Evolutionary conservation across 2,329 filamentous ascomycete genomes (phyloP).

Genomic region (Chrysosporium keratinophilum): DNA sequence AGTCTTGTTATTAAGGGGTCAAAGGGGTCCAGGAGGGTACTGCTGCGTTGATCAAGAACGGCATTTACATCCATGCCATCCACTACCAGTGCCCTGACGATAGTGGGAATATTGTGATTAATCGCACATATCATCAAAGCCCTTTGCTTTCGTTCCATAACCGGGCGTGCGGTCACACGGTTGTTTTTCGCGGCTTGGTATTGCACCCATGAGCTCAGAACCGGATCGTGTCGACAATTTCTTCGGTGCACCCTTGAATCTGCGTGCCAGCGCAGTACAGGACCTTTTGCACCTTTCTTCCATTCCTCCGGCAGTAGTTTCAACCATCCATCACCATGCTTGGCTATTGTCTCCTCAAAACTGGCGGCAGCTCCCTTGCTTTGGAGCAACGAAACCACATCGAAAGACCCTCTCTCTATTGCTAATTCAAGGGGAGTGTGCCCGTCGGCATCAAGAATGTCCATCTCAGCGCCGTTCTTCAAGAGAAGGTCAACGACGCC

Average conservation of each 20-base stretch:
- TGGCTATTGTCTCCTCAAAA: neutral
- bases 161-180: neutral
- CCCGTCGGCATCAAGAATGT: slow-evolving; percentile 3
- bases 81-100: neutral
- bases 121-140: neutral
- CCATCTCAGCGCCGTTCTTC: slow-evolving; percentile 9
- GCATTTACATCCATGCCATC: slow-evolving; percentile 4
- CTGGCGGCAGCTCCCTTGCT: slow-evolving; percentile 5
- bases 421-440: slow-evolving; percentile 10
- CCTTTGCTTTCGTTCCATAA: neutral
- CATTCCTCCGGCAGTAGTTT: neutral
- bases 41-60: neutral
- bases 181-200: neutral
- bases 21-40: neutral
- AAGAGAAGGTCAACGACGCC: slow-evolving; percentile 9
- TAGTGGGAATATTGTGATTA: neutral
- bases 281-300: neutral
- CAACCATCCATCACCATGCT: neutral
- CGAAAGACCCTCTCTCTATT: neutral
- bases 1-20: neutral
- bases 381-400: slow-evolving; percentile 1
- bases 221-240: neutral
- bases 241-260: neutral
- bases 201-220: neutral
- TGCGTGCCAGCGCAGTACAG: too few relatives aligned